A percentile compares a stretch with the other conserved stretches of the same genome.
Evolutionary conservation across 2,329 filamentous ascomycete genomes (phyloP).

Genomic region (Xylariaceae sp.): DNA sequence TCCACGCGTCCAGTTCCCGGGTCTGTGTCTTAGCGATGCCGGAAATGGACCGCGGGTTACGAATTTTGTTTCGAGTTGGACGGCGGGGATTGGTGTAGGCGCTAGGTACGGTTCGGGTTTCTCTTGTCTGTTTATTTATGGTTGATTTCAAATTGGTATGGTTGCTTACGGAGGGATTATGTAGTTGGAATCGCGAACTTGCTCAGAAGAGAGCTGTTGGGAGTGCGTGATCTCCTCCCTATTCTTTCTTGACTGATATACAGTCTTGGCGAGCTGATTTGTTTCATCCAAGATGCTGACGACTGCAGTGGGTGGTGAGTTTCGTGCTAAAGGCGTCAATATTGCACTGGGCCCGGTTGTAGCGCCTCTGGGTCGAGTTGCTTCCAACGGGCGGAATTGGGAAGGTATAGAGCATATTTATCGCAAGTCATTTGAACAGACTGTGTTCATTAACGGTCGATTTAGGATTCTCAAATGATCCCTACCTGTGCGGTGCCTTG

Average conservation of each 20-base stretch:
- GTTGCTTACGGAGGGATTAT: not conserved
- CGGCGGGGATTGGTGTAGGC: constrained; percentile 57
- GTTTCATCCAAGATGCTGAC: not conserved
- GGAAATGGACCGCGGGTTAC: constrained; percentile 33
- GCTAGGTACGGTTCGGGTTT: constrained; percentile 29
- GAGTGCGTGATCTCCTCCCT: constrained; percentile 33
- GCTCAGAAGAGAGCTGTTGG: constrained; percentile 63
- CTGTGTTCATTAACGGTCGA: not conserved
- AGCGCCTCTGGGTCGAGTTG: constrained; percentile 59
- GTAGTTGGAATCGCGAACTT: constrained; percentile 65
- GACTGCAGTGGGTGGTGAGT: constrained; percentile 63
- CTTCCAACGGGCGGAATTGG: constrained; percentile 61
- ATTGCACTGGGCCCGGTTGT: constrained; percentile 74
- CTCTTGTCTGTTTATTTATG: not conserved
- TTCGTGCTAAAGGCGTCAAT: constrained; percentile 72
- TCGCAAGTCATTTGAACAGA: not conserved
- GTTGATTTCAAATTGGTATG: not conserved
- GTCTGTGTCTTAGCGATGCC: constrained; percentile 39
- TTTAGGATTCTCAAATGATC: constrained; percentile 45
- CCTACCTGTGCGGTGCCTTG: constrained; percentile 53
- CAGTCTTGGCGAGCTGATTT: not conserved
- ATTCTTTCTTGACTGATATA: not conserved
- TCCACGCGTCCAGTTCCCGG: constrained; percentile 38
- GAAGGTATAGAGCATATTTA: constrained; percentile 40
- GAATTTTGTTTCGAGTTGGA: constrained; percentile 41